phyloP scores from a whole-genome alignment of 192 early-diverging fungal species.

The Thoreauomyces humboldtii region DNA sequence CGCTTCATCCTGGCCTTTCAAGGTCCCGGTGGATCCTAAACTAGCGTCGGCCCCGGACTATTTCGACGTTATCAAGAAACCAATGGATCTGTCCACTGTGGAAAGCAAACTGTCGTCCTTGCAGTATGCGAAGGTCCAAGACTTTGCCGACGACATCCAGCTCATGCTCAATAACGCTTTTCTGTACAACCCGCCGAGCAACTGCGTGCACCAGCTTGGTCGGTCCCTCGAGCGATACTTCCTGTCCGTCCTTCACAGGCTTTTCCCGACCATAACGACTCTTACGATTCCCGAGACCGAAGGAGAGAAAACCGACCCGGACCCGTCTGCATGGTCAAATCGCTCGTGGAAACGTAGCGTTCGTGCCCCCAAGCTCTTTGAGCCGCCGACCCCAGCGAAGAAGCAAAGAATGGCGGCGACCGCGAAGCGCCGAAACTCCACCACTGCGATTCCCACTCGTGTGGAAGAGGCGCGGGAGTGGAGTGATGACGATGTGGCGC shows the following conservation, averaged over 20 bases:
- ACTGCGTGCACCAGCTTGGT: slow-evolving; percentile 32
- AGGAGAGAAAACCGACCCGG: too few relatives aligned
- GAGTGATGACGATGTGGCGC: slow-evolving; percentile 6
- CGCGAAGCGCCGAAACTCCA: slow-evolving; percentile 7
- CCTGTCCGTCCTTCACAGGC: slow-evolving; percentile 14
- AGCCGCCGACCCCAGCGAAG: slow-evolving; percentile 7
- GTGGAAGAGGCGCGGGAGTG: not conserved
- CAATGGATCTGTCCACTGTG: slow-evolving; percentile 81
- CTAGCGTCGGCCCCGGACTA: slow-evolving; percentile 62
- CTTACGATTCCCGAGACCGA: not conserved
- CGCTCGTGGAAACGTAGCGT: slow-evolving; percentile 21
- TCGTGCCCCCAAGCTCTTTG: slow-evolving; percentile 23
- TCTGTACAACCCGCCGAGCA: slow-evolving; percentile 68
- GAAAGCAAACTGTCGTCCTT: slow-evolving; percentile 45
- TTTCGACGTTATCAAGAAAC: slow-evolving; percentile 59
- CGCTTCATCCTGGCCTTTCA: slow-evolving; percentile 31
- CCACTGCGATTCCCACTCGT: not conserved
- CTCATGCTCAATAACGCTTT: slow-evolving; percentile 72
- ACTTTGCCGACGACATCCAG: slow-evolving; percentile 63
- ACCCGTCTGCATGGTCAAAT: not conserved
- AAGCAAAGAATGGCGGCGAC: slow-evolving; percentile 7
- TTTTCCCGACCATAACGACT: slow-evolving; percentile 26
- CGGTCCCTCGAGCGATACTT: slow-evolving; percentile 29
- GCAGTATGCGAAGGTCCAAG: slow-evolving; percentile 49
- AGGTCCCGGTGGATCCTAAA: slow-evolving; percentile 39